Evolutionary conservation across 768 basidiomycete species (phyloP), one percentile per base, ranked within the genome.

Genomic region (Mycena chlorophos): DNA sequence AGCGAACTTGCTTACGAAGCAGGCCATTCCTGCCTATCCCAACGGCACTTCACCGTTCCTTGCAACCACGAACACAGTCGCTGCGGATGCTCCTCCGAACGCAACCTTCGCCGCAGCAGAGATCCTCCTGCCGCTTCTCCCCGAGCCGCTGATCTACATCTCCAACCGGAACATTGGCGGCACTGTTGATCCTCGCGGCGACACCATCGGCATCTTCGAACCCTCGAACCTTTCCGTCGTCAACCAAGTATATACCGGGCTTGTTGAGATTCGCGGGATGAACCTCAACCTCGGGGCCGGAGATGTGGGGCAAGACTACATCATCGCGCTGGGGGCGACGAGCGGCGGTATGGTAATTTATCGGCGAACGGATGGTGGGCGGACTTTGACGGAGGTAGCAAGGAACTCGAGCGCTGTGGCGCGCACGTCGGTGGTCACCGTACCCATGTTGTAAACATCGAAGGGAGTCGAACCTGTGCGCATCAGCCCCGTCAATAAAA

Each of bases 181-280:
- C 3, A 68, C 72, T 3, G 72, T 73, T 51, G 81, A 82, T 52
- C 66, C 80, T 22, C 75, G 77, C 6, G 79, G 79, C 2, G 87
- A 88, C 67, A 74, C 85, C 0, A 84, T 88, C 47, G 85, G 82
- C 4, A 82, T 88, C 46, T 85, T 83, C 62, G 74, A 81, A 57
- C 71, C 75, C 49, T 61, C 75, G 20, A 40, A 64, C 23, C 68
- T 74, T 48, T 64, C 62, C 26, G 63, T 78, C 4, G 66, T 80
- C 6, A 62, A 60, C 3, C 82, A 86, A 54, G 79, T 86, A 19
- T 86, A 77, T 70, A 87, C 85, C 0, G 84, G 85, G 12, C 68
- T 87, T 49, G 73, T 83, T 60, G 82, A 87, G 65, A 77, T 88
- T 29, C 73, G 86, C 27, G 87, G 85, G 3, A 87, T 89, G 84